Evolutionary conservation across 306 rosid genomes (phyloP).

Genomic region (Vigna nakashimae): DNA sequence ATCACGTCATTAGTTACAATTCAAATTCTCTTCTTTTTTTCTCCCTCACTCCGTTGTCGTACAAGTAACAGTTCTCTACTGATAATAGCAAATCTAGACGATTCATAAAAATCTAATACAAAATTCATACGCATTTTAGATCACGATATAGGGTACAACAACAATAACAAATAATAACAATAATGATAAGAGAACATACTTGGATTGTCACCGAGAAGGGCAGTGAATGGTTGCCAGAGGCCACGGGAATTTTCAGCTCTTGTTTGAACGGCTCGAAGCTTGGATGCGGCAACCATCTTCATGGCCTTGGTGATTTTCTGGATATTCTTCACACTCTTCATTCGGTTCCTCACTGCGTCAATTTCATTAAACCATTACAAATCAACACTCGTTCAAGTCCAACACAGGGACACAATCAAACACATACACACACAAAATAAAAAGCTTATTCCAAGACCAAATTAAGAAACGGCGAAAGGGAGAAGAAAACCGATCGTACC

Average conservation of each 20-base stretch:
- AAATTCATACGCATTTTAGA: not conserved
- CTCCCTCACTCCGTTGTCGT: not conserved
- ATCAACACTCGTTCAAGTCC: slow-evolving; percentile 6
- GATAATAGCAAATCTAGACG: not conserved
- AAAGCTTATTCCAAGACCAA: not conserved
- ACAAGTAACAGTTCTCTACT: not conserved
- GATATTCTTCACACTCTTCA: slow-evolving; percentile 98
- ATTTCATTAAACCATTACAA: slow-evolving; percentile 8
- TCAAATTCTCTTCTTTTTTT: no score
- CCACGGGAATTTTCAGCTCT: slow-evolving; percentile 95
- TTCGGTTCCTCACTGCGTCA: slow-evolving; percentile 80
- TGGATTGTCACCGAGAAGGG: slow-evolving; percentile 90
- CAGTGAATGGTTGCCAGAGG: slow-evolving; percentile 96
- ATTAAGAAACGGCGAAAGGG: not conserved
- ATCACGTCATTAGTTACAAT: not conserved
- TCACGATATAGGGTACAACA: not conserved
- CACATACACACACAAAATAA: no score
- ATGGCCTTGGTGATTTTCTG: slow-evolving; percentile 99
- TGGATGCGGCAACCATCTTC: slow-evolving; percentile 99
- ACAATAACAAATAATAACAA: not conserved
- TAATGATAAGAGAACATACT: slow-evolving; percentile 52
- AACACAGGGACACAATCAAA: not conserved
- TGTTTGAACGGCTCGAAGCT: slow-evolving; percentile 85
- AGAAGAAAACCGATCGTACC: slow-evolving; percentile 58
- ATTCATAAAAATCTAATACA: slow-evolving; percentile 28